A percentile compares a stretch with the other conserved stretches of the same genome.
These are phyloP conservation scores for Monosporozyma servazzii DNA, from an alignment of 805 yeast species.

Conservation along the genomic window DNA sequence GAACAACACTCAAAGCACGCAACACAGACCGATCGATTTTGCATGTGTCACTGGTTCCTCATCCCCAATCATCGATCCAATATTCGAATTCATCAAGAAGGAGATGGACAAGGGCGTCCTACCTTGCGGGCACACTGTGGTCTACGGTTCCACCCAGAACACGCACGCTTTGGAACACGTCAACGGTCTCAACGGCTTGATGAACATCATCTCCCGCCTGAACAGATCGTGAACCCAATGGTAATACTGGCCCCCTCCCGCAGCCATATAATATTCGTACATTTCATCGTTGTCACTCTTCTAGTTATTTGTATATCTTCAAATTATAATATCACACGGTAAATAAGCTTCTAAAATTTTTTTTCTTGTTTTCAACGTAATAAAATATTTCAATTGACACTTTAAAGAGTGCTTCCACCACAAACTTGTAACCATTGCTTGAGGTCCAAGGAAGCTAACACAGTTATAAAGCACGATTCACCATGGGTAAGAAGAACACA, in stretches of 20 bases:
- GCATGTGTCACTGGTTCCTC: constrained; percentile 56
- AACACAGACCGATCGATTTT: constrained; percentile 31
- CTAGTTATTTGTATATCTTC: not conserved
- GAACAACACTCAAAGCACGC: constrained; percentile 2
- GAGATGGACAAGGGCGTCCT: constrained; percentile 31
- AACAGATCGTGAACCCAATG: not conserved
- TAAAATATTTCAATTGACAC: not conserved
- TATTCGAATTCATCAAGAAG: constrained; percentile 45
- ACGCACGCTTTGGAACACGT: constrained; percentile 57
- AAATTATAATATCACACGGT: constrained; percentile 1
- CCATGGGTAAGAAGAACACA: constrained; percentile 33
- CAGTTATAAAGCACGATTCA: not conserved
- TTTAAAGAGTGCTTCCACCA: not conserved
- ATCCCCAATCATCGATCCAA: constrained; percentile 57
- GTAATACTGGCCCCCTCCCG: too few species aligned
- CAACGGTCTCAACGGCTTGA: constrained; percentile 60
- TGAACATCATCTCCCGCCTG: constrained; percentile 35
- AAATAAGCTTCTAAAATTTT: not conserved
- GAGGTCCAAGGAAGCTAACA: not conserved
- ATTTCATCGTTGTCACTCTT: too few species aligned
- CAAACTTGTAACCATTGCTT: not conserved
- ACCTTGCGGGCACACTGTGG: constrained; percentile 43
- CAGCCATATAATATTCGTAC: not conserved
- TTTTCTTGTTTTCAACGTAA: not conserved
- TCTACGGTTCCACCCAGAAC: constrained; percentile 41